Percentiles rank a stretch among this genome's conserved stretches.
These are phyloP conservation scores for Wolfiporia cocos DNA, from an alignment of 1,284 basidiomycete species.

Conservation along the genomic window DNA sequence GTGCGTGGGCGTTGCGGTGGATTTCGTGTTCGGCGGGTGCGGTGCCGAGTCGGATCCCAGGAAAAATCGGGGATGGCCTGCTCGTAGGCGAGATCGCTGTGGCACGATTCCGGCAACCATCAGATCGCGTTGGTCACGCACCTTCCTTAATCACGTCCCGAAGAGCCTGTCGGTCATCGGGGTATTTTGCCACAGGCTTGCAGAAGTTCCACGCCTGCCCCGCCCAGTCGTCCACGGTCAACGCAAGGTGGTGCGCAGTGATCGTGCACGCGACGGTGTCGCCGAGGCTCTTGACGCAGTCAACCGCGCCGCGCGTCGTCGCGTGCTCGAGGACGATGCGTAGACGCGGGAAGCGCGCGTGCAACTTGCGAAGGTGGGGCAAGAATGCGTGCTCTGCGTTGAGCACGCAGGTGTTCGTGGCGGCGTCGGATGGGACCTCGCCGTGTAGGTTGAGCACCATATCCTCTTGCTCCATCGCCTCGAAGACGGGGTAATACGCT, in stretches of 20 bases:
- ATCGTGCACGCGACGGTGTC: conserved; percentile 94
- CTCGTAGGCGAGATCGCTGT: neutral
- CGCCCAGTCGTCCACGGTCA: conserved; percentile 97
- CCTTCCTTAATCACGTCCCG: conserved; percentile 78
- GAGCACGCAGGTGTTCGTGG: conserved; percentile 86
- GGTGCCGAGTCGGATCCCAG: conserved; percentile 97
- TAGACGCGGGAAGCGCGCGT: conserved; percentile 83
- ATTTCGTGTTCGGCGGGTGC: conserved; percentile 81
- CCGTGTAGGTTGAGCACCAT: conserved; percentile 98
- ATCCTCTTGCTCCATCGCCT: conserved; percentile 89
- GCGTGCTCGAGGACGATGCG: conserved; percentile 98
- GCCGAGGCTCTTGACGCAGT: conserved; percentile 81
- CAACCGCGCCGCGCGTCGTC: conserved; percentile 95
- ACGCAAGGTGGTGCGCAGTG: conserved; percentile 92
- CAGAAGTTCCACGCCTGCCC: conserved; percentile 96
- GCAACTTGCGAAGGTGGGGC: conserved; percentile 81
- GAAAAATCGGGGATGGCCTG: conserved; percentile 95
- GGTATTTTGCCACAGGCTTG: conserved; percentile 98
- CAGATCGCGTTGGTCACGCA: conserved; percentile 21
- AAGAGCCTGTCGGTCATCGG: conserved; percentile 85
- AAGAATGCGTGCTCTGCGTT: conserved; percentile 94
- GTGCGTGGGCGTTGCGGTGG: conserved; percentile 64
- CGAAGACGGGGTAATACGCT: conserved; percentile 91
- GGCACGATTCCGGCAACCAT: neutral
- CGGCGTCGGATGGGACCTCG: conserved; percentile 89